These are phyloP conservation scores for Dictyostelium discoideum DNA, from an alignment of 78 protist genomes.

Conservation along the genomic window dicty_2.7 NC_007088.5:2343001-2343500, in stretches of 20 bases:
- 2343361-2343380: slow-evolving; percentile 6
- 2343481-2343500: neutral
- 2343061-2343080: neutral
- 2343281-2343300: neutral
- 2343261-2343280: neutral
- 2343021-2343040: no score
- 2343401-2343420: neutral
- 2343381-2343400: neutral
- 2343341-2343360: neutral
- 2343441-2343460: neutral
- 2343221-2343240: neutral
- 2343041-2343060: neutral
- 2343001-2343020: no score
- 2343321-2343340: neutral
- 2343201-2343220: neutral
- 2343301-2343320: neutral
- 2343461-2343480: neutral
- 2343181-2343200: neutral
- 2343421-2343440: neutral
- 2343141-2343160: neutral
- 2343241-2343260: neutral
- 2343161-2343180: neutral
- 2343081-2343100: no score
- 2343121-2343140: neutral
- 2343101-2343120: neutral